Evolutionary conservation across 169 alveolate species (phyloP), one percentile per base, ranked within the genome.

Genomic region (Babesia ovis): DNA sequence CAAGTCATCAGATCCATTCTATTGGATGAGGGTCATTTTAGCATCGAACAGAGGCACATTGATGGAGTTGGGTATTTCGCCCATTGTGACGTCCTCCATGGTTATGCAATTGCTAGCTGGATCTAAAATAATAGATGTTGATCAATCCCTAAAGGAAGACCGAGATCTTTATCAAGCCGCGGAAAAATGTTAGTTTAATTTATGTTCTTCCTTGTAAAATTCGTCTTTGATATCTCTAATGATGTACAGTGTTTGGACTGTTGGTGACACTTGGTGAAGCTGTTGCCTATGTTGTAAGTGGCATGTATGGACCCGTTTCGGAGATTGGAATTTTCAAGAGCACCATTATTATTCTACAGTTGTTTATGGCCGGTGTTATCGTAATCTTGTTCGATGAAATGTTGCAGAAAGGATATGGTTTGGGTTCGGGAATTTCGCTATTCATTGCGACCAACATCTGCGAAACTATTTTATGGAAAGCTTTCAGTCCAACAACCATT

Each of bases 71-170:
- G 99, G 98, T 61, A 98, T 97, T 70, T 93, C 98, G 35, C 99
- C 99, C 16, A 98, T 96, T 70, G 98, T 97, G 68, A 97, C 99
- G 23, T 91, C 99, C 45, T 96, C 99, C 45, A 98, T 98, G 99
- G 98, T 98, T 66, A 97, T 98, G 99, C 99, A 98, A 92, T 94
- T 98, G 57, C 91, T 98, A 32, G 99, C 99, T 11, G 99, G 99
- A 35, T 95, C 99, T 39, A 96, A 96, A 86, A 96, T 98, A 54
- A 97, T 98, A 42, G 99, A 97, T 54, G 99, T 97, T 23, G 99
- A 98, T 90, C 98, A 97, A 85, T 92, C 96, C 32, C 92, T 96
- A 61, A 97, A 96, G 89, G 99, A 97, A 81, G 99, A 98, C 85
- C 90, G 99, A 70, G 98, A 97, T 39, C 91, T 98, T 27, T 97